Evolutionary conservation across 2,329 filamentous ascomycete species (phyloP), one percentile per base, ranked within the genome.

Genomic region (Aspergillus transmontanensis): DNA sequence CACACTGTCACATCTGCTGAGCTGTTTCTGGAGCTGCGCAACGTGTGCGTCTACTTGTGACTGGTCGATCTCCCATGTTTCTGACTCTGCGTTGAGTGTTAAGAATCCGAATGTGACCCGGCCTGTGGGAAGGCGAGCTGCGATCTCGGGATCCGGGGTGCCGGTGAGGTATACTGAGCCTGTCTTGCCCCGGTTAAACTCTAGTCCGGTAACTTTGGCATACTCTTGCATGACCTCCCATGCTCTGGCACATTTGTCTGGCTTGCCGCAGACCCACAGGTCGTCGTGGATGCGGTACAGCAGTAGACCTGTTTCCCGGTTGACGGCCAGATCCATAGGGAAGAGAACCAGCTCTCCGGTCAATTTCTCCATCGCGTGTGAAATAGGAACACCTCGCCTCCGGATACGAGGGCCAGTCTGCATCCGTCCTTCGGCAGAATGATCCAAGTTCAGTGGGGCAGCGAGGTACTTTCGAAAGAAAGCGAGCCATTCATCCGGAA

Each of bases 91-190:
- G 48, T 80, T 75, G 4, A 82, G 71, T 4, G 65, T 66, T 39
- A 82, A 68, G 62, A 87, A 86, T 0, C 85, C 85, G 81, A 85
- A 86, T 11, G 79, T 79, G 28, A 87, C 81, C 0, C 81, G 75
- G 0, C 85, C 85, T 6, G 69, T 60, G 0, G 85, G 85, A 0
- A 87, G 78, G 2, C 69, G 65, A 3, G 69, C 61, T 4, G 78
- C 70, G 14, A 76, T 69, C 3, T 36, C 60, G 28, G 46, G 64
- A 34, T 69, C 64, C 21, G 43, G 45, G 60, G 39, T 74, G 58
- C 71, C 66, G 2, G 79, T 69, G 16, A 86, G 74, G 2, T 81
- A 80, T 0, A 80, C 79, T 0, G 80, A 80, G 0, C 85, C 85
- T 0, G 83, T 84, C 66, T 86, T 87, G 3, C 71, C 72, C 46